These are phyloP conservation scores for Filosporella fistucella DNA, from an alignment of 495 filamentous ascomycete species.

Conservation along the genomic window DNA sequence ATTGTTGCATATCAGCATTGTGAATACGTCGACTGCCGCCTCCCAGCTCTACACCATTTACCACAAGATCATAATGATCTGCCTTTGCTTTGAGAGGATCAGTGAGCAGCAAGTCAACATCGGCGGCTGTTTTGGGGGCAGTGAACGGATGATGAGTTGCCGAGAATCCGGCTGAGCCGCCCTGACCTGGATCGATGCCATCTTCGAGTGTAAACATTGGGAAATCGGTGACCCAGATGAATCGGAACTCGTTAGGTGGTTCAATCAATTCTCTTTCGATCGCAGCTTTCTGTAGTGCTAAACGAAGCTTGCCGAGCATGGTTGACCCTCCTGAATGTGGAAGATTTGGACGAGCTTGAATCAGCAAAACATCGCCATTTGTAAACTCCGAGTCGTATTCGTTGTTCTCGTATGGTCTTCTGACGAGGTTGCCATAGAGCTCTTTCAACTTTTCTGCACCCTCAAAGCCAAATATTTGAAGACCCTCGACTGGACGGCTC, in stretches of 20 bases:
- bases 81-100: conserved; percentile 68
- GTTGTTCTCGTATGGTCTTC: conserved; percentile 26
- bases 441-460: conserved; percentile 47
- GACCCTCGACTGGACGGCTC: conserved; percentile 63
- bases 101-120: conserved; percentile 69
- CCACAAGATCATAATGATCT: conserved; percentile 91
- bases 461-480: conserved; percentile 72
- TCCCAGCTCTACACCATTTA: conserved; percentile 93
- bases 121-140: conserved; percentile 65
- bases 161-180: conserved; percentile 70
- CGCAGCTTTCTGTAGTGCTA: conserved; percentile 62
- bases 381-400: conserved; percentile 32
- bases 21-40: conserved; percentile 94
- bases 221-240: conserved; percentile 84
- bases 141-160: conserved; percentile 98
- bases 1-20: conserved; percentile 76
- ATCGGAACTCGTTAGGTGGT: conserved; percentile 51
- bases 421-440: neutral
- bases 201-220: conserved; percentile 79
- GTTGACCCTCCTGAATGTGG: conserved; percentile 69
- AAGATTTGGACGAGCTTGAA: conserved; percentile 68
- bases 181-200: conserved; percentile 73
- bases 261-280: conserved; percentile 53
- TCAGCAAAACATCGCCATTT: conserved; percentile 71
- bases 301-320: conserved; percentile 70